Percentiles rank a stretch among this genome's conserved stretches.
Evolutionary conservation across 257 asterid genomes (phyloP).

Genomic region (Solanum sejunctum): DNA sequence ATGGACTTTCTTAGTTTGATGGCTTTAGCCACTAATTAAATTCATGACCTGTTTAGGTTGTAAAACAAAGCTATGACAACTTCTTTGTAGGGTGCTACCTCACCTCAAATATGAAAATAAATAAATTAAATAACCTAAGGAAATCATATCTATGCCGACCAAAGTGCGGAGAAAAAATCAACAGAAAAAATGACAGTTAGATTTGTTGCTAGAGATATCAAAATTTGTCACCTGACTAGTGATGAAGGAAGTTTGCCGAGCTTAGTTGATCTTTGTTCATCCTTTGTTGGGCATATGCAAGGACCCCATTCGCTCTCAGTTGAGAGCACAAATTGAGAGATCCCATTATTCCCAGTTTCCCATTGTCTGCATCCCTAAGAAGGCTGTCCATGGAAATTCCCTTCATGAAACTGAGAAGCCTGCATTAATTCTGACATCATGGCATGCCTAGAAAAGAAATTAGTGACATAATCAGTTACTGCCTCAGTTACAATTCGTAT

Average conservation of each 20-base stretch:
- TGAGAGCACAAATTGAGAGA: slow-evolving; percentile 51
- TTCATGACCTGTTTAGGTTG: neutral
- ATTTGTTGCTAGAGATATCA: neutral
- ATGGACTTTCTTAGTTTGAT: neutral
- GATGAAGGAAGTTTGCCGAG: slow-evolving; percentile 52
- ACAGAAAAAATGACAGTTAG: neutral
- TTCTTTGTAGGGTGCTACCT: neutral
- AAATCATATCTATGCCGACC: neutral
- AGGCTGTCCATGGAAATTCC: slow-evolving; percentile 65
- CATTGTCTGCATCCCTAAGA: slow-evolving; percentile 61
- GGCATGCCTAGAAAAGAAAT: slow-evolving; percentile 32
- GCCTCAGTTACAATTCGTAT: neutral
- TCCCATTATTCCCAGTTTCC: slow-evolving; percentile 62
- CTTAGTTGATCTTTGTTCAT: slow-evolving; percentile 44
- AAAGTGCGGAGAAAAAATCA: neutral
- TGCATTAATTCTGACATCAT: slow-evolving; percentile 50
- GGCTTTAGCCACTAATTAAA: neutral
- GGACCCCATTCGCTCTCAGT: slow-evolving; percentile 47
- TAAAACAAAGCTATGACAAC: neutral
- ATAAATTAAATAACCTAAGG: neutral
- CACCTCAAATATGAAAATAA: neutral
- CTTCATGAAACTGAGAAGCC: slow-evolving; percentile 61
- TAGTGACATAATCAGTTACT: neutral
- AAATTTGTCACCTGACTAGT: slow-evolving; percentile 42
- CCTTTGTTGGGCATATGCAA: slow-evolving; percentile 44